Evolutionary conservation across 345 rosid genomes (phyloP), one percentile per base, ranked within the genome.

Genomic region (Acer campestre): DNA sequence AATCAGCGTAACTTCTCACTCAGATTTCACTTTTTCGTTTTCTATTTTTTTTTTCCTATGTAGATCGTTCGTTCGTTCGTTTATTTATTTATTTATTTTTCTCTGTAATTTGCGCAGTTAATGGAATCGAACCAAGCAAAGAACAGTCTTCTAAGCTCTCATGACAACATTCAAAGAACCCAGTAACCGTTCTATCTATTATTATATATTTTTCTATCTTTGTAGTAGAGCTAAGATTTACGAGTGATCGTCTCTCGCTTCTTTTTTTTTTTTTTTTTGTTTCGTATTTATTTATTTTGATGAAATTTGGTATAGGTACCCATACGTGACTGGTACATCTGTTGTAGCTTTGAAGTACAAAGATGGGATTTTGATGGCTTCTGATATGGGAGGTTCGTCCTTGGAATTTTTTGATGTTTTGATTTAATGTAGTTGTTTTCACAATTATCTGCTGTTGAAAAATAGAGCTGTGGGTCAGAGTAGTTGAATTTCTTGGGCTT

Each of bases 291-390:
- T 40, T 14, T 61, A 38, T 80, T 80, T 58, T 78, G 18, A 27
- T 48, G 22, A 23, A 59, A 44, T 62, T 62, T 75, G 73, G 23
- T 65, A 6, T 66, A 91, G 99, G 87, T 87, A 90, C 67, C 99
- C 99, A 6, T 96, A 90, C 71, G 99, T 96, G 66, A 96, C 99
- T 53, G 99, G 99, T 62, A 91, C 99, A 2, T 94, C 99, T 6
- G 92, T 92, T 51, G 92, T 94, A 38, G 99, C 99, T 81, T 63
- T 96, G 78, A 96, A 96, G 87, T 96, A 91, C 81, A 92, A 90
- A 78, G 98, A 96, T 84, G 99, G 99, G 22, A 91, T 96, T 73
- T 78, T 96, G 78, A 94, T 96, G 99, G 95, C 98, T 61, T 90
- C 98, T 86, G 98, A 94, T 74, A 96, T 90, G 97, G 98, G 97